A percentile compares a stretch with the other conserved stretches of the same genome.
phyloP scores from a whole-genome alignment of 306 rosid species.

The Alnus glutinosa region DNA sequence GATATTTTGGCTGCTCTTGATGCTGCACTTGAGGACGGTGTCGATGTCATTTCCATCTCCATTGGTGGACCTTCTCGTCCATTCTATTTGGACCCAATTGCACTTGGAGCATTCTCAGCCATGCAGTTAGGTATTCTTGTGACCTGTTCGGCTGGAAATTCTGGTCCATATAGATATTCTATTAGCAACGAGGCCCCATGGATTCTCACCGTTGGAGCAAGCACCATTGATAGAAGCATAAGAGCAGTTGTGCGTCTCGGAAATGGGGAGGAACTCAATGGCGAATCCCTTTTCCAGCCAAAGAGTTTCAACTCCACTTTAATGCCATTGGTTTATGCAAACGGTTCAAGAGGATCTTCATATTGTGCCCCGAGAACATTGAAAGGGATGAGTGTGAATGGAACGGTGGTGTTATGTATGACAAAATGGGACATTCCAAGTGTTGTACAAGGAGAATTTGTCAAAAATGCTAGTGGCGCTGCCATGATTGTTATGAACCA shows the following conservation, averaged over 20 bases:
- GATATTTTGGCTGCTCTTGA: constrained; percentile 51
- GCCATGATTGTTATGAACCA: constrained; percentile 51
- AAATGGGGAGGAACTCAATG: constrained; percentile 43
- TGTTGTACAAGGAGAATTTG: constrained; percentile 22
- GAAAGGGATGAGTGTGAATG: constrained; percentile 23
- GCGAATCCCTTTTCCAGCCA: constrained; percentile 45
- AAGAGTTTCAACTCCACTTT: constrained; percentile 18
- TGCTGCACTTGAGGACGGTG: constrained; percentile 62
- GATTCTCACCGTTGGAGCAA: constrained; percentile 60
- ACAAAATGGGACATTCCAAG: constrained; percentile 18
- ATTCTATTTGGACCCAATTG: constrained; percentile 51
- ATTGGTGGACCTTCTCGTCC: constrained; percentile 52
- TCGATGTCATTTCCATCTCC: constrained; percentile 74
- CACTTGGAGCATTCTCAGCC: constrained; percentile 69
- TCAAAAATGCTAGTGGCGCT: constrained; percentile 42
- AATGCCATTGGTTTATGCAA: constrained; percentile 44
- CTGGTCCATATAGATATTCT: constrained; percentile 50
- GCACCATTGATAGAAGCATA: constrained; percentile 60
- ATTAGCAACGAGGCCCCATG: constrained; percentile 69
- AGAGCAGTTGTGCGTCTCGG: constrained; percentile 48
- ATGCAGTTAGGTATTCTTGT: constrained; percentile 60
- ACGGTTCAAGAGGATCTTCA: constrained; percentile 6
- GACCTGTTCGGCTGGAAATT: constrained; percentile 66
- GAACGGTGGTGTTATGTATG: constrained; percentile 50
- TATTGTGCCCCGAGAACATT: constrained; percentile 38